Percentiles rank a stretch among this genome's conserved stretches.
These are phyloP conservation scores for Triticum timopheevii DNA, from an alignment of 176 grass and related monocot species.

Conservation along the genomic window DNA sequence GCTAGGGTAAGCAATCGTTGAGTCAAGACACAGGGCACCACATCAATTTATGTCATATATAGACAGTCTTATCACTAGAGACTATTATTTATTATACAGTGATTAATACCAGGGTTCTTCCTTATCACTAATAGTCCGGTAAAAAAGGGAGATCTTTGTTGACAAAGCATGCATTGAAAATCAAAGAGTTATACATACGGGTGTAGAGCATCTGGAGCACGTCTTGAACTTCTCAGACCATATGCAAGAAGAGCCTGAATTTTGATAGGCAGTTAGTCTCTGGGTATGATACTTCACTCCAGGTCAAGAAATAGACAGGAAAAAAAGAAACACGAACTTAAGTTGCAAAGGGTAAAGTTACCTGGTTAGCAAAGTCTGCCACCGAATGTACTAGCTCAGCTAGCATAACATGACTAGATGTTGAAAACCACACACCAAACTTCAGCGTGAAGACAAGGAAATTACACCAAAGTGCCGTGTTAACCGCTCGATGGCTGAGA, in stretches of 20 bases:
- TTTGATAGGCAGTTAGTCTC: constrained; percentile 9
- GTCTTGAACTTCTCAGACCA: constrained; percentile 89
- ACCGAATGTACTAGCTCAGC: constrained; percentile 87
- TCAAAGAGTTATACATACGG: constrained; percentile 60
- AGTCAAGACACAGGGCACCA: constrained; percentile 20
- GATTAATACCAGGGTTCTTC: constrained; percentile 10
- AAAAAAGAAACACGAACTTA: constrained; percentile 9
- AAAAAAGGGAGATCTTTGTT: constrained; percentile 21
- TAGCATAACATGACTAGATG: constrained; percentile 99
- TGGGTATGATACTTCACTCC: background rate
- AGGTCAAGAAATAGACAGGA: constrained; percentile 11
- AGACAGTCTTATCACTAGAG: background rate
- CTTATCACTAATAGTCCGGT: background rate
- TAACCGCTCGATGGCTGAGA: constrained; percentile 91
- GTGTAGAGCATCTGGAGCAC: constrained; percentile 94
- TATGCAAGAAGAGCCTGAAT: constrained; percentile 93
- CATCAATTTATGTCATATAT: constrained; percentile 6
- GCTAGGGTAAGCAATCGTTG: constrained; percentile 24
- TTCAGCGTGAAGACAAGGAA: constrained; percentile 98
- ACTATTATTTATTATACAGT: constrained; percentile 1
- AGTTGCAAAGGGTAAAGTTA: constrained; percentile 35
- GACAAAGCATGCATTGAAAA: constrained; percentile 11
- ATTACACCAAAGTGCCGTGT: constrained; percentile 89
- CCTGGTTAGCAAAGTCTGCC: constrained; percentile 96
- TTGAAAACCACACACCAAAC: constrained; percentile 91